Conservation (phyloP, 2,329 filamentous ascomycete species). For the Zasmidium cellare region DNA sequence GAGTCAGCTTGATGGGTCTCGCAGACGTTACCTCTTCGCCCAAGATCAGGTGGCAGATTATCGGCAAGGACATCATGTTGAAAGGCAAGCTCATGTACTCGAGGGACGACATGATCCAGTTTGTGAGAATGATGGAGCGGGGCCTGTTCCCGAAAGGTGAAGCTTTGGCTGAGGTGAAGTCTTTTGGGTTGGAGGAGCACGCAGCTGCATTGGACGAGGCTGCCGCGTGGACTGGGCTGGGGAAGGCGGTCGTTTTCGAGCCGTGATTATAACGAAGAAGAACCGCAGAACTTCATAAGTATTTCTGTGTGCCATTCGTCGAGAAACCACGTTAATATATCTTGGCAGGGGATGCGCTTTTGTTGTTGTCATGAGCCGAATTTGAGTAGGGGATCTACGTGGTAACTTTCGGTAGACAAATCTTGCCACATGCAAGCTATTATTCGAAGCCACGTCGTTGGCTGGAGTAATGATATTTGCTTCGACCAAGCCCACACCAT, state of each 20-base stretch:
- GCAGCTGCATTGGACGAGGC: neutral
- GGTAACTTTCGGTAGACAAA: too few relatives aligned
- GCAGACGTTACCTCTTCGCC: neutral
- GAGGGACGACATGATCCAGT: neutral
- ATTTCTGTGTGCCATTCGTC: too few relatives aligned
- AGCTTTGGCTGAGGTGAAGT: neutral
- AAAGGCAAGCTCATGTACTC: constrained; percentile 2
- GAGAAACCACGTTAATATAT: too few relatives aligned
- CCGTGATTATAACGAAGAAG: neutral
- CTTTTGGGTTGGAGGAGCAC: neutral
- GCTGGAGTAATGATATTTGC: too few relatives aligned
- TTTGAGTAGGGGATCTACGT: too few relatives aligned
- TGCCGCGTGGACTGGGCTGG: neutral
- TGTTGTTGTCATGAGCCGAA: too few relatives aligned
- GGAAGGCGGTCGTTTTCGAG: neutral
- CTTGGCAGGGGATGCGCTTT: too few relatives aligned
- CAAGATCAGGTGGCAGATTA: neutral
- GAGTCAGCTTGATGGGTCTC: constrained; percentile 34
- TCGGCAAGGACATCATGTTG: neutral
- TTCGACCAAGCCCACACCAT: too few relatives aligned
- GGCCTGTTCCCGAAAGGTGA: neutral
- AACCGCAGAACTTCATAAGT: too few relatives aligned
- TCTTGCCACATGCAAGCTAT: too few relatives aligned
- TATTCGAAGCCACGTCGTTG: too few relatives aligned
- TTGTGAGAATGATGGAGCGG: neutral